Conservation (phyloP, 2,329 filamentous ascomycete genomes). For the Cordyceps fumosorosea region DNA sequence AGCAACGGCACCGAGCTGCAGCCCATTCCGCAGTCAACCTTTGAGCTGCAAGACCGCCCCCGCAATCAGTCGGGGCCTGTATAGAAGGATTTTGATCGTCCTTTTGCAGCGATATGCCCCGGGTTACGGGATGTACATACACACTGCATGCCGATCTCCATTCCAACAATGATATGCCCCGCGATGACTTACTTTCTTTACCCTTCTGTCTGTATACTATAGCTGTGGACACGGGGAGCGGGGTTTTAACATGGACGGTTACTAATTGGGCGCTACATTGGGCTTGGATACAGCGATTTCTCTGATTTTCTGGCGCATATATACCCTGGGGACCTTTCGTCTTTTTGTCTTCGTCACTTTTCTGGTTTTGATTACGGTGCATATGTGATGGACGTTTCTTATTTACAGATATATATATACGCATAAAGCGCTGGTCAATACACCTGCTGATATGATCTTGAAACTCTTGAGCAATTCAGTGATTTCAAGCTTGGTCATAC, state of each 20-base stretch:
- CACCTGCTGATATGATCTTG: not conserved
- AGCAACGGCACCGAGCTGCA: constrained; percentile 38
- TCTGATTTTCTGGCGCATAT: constrained; percentile 3
- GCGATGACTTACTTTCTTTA: not conserved
- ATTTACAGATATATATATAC: not conserved
- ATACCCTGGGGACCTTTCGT: not conserved
- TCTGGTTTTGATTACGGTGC: not conserved
- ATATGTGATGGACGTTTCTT: not conserved
- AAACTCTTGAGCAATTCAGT: not conserved
- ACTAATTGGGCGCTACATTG: not conserved
- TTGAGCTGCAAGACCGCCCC: constrained; percentile 27
- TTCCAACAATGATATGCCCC: not conserved
- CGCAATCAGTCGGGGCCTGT: constrained; percentile 25
- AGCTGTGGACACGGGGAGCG: not conserved
- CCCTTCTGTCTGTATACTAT: constrained; percentile 5
- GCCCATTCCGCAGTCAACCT: constrained; percentile 37
- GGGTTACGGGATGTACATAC: not conserved
- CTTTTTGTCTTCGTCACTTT: not conserved
- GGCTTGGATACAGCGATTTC: not conserved
- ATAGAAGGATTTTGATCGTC: constrained; percentile 34
- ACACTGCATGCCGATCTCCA: not conserved
- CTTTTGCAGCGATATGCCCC: not conserved
- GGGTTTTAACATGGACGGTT: not conserved
- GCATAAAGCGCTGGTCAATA: not conserved
- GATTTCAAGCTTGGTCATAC: not conserved